These are phyloP conservation scores for Ganoderma sinense DNA, from an alignment of 1,284 basidiomycete genomes.

Conservation along the genomic window DNA sequence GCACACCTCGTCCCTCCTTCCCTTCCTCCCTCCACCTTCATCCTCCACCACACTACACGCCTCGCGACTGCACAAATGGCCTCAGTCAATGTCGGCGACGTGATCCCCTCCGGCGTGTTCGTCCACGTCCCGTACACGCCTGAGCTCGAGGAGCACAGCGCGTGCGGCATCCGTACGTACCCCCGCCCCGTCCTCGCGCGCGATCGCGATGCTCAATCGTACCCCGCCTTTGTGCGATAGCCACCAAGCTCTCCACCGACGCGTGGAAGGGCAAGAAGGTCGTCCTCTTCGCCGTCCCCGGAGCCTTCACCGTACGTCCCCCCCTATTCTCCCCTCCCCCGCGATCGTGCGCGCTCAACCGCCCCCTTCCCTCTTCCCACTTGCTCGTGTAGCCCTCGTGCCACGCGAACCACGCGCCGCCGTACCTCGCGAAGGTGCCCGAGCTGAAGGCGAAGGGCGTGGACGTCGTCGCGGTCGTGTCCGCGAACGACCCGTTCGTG, in stretches of 20 bases:
- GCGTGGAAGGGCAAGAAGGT: constrained; percentile 88
- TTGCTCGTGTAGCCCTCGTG: constrained; percentile 78
- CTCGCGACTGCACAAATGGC: constrained; percentile 2
- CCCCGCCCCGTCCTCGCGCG: neutral
- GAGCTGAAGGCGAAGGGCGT: constrained; percentile 80
- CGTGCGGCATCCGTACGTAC: constrained; percentile 68
- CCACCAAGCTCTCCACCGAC: constrained; percentile 57
- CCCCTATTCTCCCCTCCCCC: neutral
- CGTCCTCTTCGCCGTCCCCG: constrained; percentile 80
- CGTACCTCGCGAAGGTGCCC: constrained; percentile 68
- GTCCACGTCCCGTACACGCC: constrained; percentile 68
- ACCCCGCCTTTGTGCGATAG: constrained; percentile 43
- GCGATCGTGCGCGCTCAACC: no score
- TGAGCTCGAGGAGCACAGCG: constrained; percentile 71
- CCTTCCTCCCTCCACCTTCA: neutral
- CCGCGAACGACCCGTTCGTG: constrained; percentile 80
- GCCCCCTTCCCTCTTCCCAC: neutral
- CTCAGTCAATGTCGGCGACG: constrained; percentile 67
- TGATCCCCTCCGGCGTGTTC: constrained; percentile 69
- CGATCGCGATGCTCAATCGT: constrained; percentile 8
- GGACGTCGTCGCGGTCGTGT: constrained; percentile 73
- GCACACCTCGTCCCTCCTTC: neutral
- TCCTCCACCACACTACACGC: neutral
- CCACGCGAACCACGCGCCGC: constrained; percentile 77
- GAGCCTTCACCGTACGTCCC: constrained; percentile 76